Percentiles rank a stretch among this genome's conserved stretches.
These are phyloP conservation scores for Gardenia jasminoides DNA, from an alignment of 257 asterid genomes.

Conservation along the genomic window DNA sequence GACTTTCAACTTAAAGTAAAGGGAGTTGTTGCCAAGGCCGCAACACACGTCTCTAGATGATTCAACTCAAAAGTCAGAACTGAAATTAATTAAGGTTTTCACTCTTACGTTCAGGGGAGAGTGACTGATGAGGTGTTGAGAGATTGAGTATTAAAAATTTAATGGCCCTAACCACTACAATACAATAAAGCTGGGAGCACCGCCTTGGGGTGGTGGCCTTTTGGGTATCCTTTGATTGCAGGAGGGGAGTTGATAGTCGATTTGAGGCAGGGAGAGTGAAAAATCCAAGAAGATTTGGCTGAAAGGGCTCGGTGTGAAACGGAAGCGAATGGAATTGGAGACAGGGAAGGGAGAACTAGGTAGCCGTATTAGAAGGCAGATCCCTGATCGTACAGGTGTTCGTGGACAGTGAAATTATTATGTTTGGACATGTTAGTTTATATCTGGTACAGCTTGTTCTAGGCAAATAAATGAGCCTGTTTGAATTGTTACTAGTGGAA, in stretches of 20 bases:
- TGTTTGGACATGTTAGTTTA: too few relatives aligned
- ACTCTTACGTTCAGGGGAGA: not conserved
- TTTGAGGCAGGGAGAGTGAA: not conserved
- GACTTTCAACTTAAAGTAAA: not conserved
- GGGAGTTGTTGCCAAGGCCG: not conserved
- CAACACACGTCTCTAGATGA: conserved; percentile 7
- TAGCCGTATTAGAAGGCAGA: not conserved
- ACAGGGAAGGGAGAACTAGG: not conserved
- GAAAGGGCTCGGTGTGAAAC: not conserved
- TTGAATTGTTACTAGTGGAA: too few relatives aligned
- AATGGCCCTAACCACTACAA: too few relatives aligned
- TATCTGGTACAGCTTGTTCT: too few relatives aligned
- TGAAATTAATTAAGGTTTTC: not conserved
- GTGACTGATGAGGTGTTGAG: conserved; percentile 10
- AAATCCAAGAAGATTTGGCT: not conserved
- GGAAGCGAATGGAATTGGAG: not conserved
- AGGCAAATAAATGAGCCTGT: too few relatives aligned
- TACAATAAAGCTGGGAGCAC: too few relatives aligned
- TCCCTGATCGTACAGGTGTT: not conserved
- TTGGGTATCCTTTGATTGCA: too few relatives aligned
- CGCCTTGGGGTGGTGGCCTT: too few relatives aligned
- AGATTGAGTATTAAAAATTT: too few relatives aligned
- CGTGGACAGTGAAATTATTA: too few relatives aligned
- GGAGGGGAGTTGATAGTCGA: not conserved
- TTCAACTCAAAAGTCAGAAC: not conserved